Conservation (phyloP, 345 rosid genomes). For the Physaria fendleri region DNA sequence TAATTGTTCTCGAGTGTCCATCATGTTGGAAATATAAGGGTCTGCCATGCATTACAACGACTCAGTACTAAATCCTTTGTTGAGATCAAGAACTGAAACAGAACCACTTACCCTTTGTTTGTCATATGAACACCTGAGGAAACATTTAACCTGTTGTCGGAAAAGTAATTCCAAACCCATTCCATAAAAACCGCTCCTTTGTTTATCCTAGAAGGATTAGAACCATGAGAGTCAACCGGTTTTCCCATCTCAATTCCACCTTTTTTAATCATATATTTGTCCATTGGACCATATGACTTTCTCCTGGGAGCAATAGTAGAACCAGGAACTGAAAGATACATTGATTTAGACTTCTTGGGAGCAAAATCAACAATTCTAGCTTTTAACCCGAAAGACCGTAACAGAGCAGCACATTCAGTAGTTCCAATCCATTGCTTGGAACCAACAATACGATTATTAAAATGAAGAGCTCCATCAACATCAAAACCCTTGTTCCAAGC, state of each 20-base stretch:
- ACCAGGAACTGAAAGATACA: slow-evolving; percentile 66
- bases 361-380: slow-evolving; percentile 79
- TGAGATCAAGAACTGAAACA: background rate
- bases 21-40: slow-evolving; percentile 85
- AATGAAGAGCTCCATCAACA: slow-evolving; percentile 52
- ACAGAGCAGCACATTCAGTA: slow-evolving; percentile 71
- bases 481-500: slow-evolving; percentile 83
- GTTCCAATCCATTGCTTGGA: slow-evolving; percentile 58
- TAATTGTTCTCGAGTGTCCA: slow-evolving; percentile 74
- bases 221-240: slow-evolving; percentile 7
- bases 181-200: slow-evolving; percentile 48
- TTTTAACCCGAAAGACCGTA: slow-evolving; percentile 65
- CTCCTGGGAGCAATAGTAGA: slow-evolving; percentile 34
- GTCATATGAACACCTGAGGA: slow-evolving; percentile 39
- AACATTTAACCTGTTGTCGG: slow-evolving; percentile 33
- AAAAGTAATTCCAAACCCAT: slow-evolving; percentile 83
- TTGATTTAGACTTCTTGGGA: slow-evolving; percentile 41
- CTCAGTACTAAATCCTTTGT: background rate
- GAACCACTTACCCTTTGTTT: slow-evolving; percentile 42
- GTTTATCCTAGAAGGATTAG: slow-evolving; percentile 20
- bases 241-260: slow-evolving; percentile 8
- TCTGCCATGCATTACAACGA: slow-evolving; percentile 33
- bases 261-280: slow-evolving; percentile 37
- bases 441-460: slow-evolving; percentile 43
- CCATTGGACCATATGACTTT: slow-evolving; percentile 63